A percentile compares a stretch with the other conserved stretches of the same genome.
Evolutionary conservation across 768 basidiomycete species (phyloP).

Genomic region (Cystoderma amianthinum): DNA sequence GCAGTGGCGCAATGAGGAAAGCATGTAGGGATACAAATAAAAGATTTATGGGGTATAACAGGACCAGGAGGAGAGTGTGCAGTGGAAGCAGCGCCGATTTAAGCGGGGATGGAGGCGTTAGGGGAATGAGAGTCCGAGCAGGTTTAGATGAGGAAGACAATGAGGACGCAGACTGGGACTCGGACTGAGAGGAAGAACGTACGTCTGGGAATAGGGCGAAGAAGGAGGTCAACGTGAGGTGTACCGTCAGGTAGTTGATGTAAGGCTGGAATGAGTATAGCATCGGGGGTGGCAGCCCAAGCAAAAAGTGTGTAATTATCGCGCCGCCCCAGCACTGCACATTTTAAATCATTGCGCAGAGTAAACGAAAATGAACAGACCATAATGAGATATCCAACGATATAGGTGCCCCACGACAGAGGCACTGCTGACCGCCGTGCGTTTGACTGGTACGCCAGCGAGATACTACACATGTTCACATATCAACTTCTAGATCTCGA

Average conservation of each 20-base stretch:
- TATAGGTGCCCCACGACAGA: conserved; percentile 36
- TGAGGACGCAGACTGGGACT: neutral
- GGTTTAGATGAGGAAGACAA: neutral
- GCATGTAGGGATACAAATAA: too few relatives aligned
- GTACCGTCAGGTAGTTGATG: conserved; percentile 41
- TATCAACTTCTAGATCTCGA: neutral
- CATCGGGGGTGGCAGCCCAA: conserved; percentile 38
- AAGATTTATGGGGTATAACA: too few relatives aligned
- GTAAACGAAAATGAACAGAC: conserved; percentile 13
- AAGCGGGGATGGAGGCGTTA: conserved; percentile 5
- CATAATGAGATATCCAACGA: conserved; percentile 40
- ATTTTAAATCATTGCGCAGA: neutral
- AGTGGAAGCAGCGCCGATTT: neutral
- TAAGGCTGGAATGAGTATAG: conserved; percentile 37
- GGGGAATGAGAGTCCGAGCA: neutral
- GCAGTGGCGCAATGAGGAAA: neutral
- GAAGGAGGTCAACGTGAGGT: conserved; percentile 34
- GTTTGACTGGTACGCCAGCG: conserved; percentile 34
- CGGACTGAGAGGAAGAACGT: conserved; percentile 8
- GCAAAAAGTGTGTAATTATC: conserved; percentile 31
- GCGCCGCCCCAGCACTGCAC: conserved; percentile 42
- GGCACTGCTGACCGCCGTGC: conserved; percentile 18
- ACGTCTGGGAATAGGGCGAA: conserved; percentile 32
- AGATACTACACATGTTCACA: neutral
- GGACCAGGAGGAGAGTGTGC: neutral